These are phyloP conservation scores for Sindora glabra DNA, from an alignment of 306 rosid genomes.

Conservation along the genomic window DNA sequence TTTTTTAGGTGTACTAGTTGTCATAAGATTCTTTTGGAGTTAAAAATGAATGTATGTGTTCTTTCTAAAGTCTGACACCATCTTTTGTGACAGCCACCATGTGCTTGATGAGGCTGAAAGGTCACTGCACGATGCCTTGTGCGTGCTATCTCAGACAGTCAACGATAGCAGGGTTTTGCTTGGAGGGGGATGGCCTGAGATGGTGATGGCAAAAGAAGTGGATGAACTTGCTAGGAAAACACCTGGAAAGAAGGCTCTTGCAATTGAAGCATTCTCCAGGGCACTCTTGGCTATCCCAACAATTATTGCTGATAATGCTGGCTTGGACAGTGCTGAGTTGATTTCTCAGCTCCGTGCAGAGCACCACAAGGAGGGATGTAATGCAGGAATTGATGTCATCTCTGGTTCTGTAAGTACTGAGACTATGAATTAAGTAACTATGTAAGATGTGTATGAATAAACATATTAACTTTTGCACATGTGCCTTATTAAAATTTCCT, in stretches of 20 bases:
- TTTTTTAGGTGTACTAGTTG: not conserved
- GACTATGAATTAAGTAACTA: not conserved
- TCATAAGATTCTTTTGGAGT: not conserved
- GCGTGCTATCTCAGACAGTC: constrained; percentile 92
- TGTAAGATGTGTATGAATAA: not conserved
- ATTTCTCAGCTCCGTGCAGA: constrained; percentile 91
- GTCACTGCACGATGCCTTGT: constrained; percentile 95
- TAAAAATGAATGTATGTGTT: no score
- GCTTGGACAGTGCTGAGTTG: constrained; percentile 96
- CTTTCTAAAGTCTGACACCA: not conserved
- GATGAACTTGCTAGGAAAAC: constrained; percentile 88
- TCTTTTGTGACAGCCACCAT: constrained; percentile 64
- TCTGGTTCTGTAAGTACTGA: constrained; percentile 74
- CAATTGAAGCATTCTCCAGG: constrained; percentile 89
- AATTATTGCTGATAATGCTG: constrained; percentile 94
- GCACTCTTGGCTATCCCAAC: constrained; percentile 88
- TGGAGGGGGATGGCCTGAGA: constrained; percentile 99
- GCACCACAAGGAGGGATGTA: constrained; percentile 82
- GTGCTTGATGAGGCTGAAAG: constrained; percentile 97
- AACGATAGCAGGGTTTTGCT: constrained; percentile 89
- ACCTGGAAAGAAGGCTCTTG: constrained; percentile 93
- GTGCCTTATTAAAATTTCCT: no score
- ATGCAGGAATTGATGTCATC: constrained; percentile 86
- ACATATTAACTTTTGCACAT: no score
- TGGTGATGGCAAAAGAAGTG: constrained; percentile 89